Base-by-base conservation (phyloP, 2,329 filamentous ascomycete genomes). In the Annulohypoxylon truncatum region DNA sequence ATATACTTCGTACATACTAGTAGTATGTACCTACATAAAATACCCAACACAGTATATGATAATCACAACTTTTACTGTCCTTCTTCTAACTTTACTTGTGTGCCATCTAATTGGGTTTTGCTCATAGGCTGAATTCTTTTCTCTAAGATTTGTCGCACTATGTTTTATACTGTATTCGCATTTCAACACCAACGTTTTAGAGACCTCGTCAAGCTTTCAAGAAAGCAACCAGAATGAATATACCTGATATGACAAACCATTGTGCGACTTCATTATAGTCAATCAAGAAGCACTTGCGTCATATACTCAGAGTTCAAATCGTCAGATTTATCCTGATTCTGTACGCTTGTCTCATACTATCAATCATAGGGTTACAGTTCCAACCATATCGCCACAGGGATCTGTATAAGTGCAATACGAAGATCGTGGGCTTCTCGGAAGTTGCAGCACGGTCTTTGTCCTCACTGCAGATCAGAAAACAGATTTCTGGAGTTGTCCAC, bases 51-150 rank as follows among this genome's bases (percentile, higher is more conserved):
- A 46, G 20, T 24, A 10, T 42, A 42, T 22, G 9, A 9, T 24
- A 6, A 12, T 22, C 22, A 6, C 2, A 26, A 8, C 2, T 15
- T 13, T 28, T 15, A 48, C 44, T 28, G 44, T 29, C 13, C 44
- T 15, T 13, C 8, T 38, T 15, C 12, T 24, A 33, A 57, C n/a
- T 46, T 53, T 42, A 10, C 13, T n/a, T 22, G 7, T 53, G 26
- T 31, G 33, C 12, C 20, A 33, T 54, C 54, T 35, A 54, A 55
- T 60, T 26, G 50, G 35, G 33, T 44, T 18, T 47, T 12, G 38
- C 29, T 58, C 46, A 61, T 65, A 59, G 57, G 57, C 57, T 65
- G 35, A 59, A 63, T 33, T 24, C 29, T 15, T 13, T 24, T 13
- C 20, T 12, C 38, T 22, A 26, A 31, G 46, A 47, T n/a, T 31